Percentiles rank a stretch among this genome's conserved stretches.
These are phyloP conservation scores for Sclerotinia subarctica DNA, from an alignment of 2,329 filamentous ascomycete species.

Conservation along the genomic window DNA sequence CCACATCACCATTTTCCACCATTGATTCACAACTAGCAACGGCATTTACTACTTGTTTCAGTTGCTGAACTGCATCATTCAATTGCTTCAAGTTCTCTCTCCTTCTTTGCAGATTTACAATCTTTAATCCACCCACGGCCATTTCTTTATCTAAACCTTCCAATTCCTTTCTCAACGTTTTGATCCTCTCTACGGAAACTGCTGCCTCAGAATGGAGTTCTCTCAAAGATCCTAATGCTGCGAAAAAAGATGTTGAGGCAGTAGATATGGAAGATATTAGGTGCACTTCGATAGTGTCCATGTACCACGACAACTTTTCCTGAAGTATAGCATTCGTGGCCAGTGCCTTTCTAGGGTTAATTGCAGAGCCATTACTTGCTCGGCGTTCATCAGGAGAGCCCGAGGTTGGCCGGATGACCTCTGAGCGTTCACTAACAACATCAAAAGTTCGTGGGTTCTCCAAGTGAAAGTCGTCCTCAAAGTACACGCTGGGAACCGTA, in stretches of 20 bases:
- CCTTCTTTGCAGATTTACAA: constrained; percentile 77
- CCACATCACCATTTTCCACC: constrained; percentile 79
- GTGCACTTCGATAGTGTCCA: constrained; percentile 98
- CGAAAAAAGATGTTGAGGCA: constrained; percentile 94
- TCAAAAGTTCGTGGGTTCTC: constrained; percentile 97
- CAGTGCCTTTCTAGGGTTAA: constrained; percentile 74
- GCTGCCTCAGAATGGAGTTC: constrained; percentile 90
- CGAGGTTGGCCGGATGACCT: constrained; percentile 69
- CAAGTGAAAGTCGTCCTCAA: constrained; percentile 89
- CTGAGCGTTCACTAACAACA: constrained; percentile 90
- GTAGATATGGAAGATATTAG: constrained; percentile 94
- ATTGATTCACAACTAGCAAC: constrained; percentile 74
- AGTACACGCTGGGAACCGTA: constrained; percentile 90
- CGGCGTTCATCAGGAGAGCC: constrained; percentile 53
- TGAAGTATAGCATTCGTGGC: constrained; percentile 96
- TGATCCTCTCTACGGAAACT: constrained; percentile 85
- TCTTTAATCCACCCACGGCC: constrained; percentile 77
- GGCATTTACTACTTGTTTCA: constrained; percentile 73
- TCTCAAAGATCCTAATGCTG: constrained; percentile 82
- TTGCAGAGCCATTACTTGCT: constrained; percentile 53
- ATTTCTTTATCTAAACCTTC: constrained; percentile 81
- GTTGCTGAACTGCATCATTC: constrained; percentile 76
- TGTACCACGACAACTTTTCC: constrained; percentile 98
- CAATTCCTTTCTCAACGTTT: constrained; percentile 74
- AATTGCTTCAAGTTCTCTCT: constrained; percentile 82